Evolutionary conservation across 2,329 filamentous ascomycete species (phyloP), one percentile per base, ranked within the genome.

Genomic region (Trematosphaeria pertusa): DNA sequence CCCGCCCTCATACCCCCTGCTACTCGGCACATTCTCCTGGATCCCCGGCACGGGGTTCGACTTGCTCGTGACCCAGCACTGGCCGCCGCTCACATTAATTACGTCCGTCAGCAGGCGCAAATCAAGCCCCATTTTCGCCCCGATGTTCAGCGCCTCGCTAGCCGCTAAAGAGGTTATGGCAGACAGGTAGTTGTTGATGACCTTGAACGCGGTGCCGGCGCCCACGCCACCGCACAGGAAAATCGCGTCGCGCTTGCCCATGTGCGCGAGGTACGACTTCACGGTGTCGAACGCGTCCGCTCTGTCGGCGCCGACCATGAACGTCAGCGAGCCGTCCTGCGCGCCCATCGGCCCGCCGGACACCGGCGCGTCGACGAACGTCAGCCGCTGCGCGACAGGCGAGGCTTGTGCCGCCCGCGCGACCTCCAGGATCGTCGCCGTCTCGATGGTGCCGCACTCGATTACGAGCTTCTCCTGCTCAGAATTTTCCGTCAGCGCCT

Each of bases 391-490:
- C 81, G 12, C 80, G 3, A 65, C 59, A 2, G 56, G 45, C 4
- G 54, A 52, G 24, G 65, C 64, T 7, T 77, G 80, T 1, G 94
- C 85, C 9, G 82, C 79, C 51, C 84, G 80, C n/a, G 91, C 89
- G 4, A 97, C 86, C 56, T 85, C 81, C 22, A 85, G 83, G 0
- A 92, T 96, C 2, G 91, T 89, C 3, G 85, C 83, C 0, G 91
- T 91, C 71, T 97, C 93, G 64, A 97, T 97, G n/a, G 93, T 97
- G 2, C 92, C 97, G 73, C 89, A 93, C 72, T 97, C 93, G 69
- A 97, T 93, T 71, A 96, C 96, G 49, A 96, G 75, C 34, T 91
- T 87, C n/a, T n/a, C n/a, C n/a, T n/a, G n/a, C n/a, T n/a, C n/a
- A n/a, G n/a, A n/a, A 40, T 85, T 75, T 37, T 78, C 78, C 32